Base-by-base conservation (phyloP, 2,329 filamentous ascomycete genomes). In the Cryphonectria parasitica region DNA sequence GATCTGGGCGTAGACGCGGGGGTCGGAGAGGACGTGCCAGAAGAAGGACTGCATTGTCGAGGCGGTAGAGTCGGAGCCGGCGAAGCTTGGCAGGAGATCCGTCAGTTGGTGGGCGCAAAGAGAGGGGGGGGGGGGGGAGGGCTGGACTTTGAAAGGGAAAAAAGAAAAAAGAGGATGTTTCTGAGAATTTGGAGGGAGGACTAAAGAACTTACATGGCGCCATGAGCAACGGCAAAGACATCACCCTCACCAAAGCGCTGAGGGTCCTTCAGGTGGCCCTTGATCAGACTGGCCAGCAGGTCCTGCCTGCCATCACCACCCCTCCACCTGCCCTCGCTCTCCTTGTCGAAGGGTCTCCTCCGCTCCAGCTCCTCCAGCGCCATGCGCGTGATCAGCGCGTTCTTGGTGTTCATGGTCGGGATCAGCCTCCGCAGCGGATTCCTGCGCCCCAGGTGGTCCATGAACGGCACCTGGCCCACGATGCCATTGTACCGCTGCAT, bases 51-150 rank as follows among this genome's bases (percentile, higher is more conserved):
- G 85, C 85, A 88, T 87, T 0, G 85, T 87, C 10, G 85, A 87
- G 15, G 88, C 87, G 0, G 88, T 89, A 0, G 87, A 88, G 78
- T 90, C 88, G 28, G 88, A 88, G 36, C 88, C 88, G 22, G 87
- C 87, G 75, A 89, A 86, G 73, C 85, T 87, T 58, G n/a, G 45
- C 13, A 58, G 13, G 19, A 34, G 3, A 60, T 19, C 36, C 17
- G 72, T 45, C 1, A 66, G 72, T n/a, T 11, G 7, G 3, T 1
- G 36, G 36, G 10, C 3, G 2, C 7, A 41, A 41, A 11, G 39
- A 13, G 1, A 49, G 43, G 5, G 15, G 43, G 15, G 13, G 13
- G 43, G 43, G 15, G 19, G 43, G 4, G 17, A 2, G 43, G 17
- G 4, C 19, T 39, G 11, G 36, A 39, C 36, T 39, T 11, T 11